A percentile compares a stretch with the other conserved stretches of the same genome.
phyloP scores from a whole-genome alignment of 2,329 filamentous ascomycete genomes.

The Colletotrichum falcatum region DNA sequence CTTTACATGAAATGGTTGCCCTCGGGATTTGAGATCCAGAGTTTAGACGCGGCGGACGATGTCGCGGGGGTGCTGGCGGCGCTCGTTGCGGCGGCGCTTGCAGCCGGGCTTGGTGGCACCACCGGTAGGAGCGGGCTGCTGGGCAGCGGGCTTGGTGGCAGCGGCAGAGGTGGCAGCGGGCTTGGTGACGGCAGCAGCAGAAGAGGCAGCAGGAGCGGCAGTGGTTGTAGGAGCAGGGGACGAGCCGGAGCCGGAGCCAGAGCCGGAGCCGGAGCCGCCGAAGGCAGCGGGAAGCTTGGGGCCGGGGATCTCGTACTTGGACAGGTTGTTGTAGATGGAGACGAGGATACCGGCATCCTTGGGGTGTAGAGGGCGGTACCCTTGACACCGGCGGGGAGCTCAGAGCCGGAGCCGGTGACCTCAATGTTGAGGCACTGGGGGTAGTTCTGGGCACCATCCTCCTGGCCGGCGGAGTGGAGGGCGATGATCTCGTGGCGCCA shows the following conservation, averaged over 20 bases:
- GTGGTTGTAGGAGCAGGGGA: slow-evolving; percentile 44
- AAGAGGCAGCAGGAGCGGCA: slow-evolving; percentile 44
- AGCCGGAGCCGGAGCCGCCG: slow-evolving; percentile 14
- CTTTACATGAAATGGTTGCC: background rate
- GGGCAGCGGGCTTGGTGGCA: slow-evolving; percentile 28
- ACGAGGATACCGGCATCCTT: slow-evolving; percentile 51
- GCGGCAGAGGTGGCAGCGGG: background rate
- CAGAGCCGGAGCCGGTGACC: slow-evolving; percentile 55
- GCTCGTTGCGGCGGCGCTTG: slow-evolving; percentile 40
- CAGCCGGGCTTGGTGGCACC: slow-evolving; percentile 21
- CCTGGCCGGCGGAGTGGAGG: slow-evolving; percentile 60
- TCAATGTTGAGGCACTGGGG: slow-evolving; percentile 65
- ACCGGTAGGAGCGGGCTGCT: slow-evolving; percentile 9
- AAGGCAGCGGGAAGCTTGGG: slow-evolving; percentile 42
- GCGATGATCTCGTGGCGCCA: slow-evolving; percentile 68
- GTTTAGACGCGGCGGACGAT: slow-evolving; percentile 29
- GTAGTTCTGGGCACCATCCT: slow-evolving; percentile 60
- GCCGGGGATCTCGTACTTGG: slow-evolving; percentile 50
- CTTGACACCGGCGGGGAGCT: slow-evolving; percentile 47
- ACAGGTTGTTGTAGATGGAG: slow-evolving; percentile 49
- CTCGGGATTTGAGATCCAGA: too few species aligned
- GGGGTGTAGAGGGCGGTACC: slow-evolving; percentile 53
- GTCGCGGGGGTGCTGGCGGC: slow-evolving; percentile 41
- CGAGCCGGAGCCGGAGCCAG: slow-evolving; percentile 43
- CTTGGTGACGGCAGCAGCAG: slow-evolving; percentile 42